phyloP scores from a whole-genome alignment of 2,329 filamentous ascomycete genomes.

The Colletotrichum costaricense region DNA sequence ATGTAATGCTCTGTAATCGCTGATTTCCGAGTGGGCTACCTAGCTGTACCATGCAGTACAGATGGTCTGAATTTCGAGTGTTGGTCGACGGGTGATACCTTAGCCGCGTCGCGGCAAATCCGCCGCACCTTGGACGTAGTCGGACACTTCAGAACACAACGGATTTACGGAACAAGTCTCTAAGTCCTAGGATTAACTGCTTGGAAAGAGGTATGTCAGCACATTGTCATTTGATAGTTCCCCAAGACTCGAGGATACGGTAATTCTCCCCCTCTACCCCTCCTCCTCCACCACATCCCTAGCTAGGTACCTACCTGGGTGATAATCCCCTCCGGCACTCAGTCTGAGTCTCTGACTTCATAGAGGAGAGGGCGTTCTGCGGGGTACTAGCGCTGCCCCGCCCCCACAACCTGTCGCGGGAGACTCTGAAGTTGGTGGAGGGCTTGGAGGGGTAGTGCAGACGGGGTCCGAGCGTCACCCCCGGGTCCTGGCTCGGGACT shows the following conservation, averaged over 20 bases:
- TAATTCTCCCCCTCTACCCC: background rate
- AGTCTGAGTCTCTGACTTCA: background rate
- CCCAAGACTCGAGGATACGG: background rate
- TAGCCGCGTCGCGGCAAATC: background rate
- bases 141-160: background rate
- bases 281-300: background rate
- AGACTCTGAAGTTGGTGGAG: background rate
- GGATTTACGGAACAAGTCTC: background rate
- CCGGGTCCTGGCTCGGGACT: constrained; percentile 18
- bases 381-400: constrained; percentile 21
- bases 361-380: background rate
- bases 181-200: background rate
- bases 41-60: background rate
- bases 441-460: background rate
- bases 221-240: background rate
- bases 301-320: background rate
- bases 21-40: constrained; percentile 15
- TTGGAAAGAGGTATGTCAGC: background rate
- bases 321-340: background rate
- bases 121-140: no score
- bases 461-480: background rate
- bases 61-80: background rate
- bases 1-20: constrained; percentile 37
- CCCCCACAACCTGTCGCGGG: constrained; percentile 11
- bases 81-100: background rate